Conservation (phyloP, 306 rosid genomes). For the Mucuna pruriens region DNA sequence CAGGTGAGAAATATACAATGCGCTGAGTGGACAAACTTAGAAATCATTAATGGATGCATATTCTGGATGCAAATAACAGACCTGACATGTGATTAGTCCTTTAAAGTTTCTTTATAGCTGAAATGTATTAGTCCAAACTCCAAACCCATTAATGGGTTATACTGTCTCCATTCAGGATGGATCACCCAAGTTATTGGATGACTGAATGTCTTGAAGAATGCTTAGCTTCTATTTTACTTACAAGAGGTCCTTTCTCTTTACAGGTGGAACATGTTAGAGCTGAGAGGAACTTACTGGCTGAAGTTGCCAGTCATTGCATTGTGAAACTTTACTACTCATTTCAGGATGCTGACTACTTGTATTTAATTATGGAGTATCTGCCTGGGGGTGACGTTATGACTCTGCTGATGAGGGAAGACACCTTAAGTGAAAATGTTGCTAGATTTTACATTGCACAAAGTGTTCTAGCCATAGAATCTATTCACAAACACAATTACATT, state of each 20-base stretch:
- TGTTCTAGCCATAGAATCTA: constrained; percentile 95
- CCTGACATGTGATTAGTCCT: background rate
- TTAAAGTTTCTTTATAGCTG: constrained; percentile 14
- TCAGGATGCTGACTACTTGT: constrained; percentile 91
- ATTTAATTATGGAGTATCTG: constrained; percentile 96
- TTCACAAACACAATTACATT: constrained; percentile 93
- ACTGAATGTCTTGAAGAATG: constrained; percentile 28
- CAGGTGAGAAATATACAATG: constrained; percentile 68
- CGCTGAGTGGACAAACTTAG: constrained; percentile 21
- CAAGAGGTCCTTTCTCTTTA: constrained; percentile 23
- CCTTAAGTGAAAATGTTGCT: constrained; percentile 82
- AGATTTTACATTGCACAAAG: constrained; percentile 97
- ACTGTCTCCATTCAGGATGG: constrained; percentile 28
- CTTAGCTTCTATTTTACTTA: constrained; percentile 28
- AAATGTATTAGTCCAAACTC: constrained; percentile 17
- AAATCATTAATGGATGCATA: constrained; percentile 24
- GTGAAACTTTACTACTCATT: constrained; percentile 98
- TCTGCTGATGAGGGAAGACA: constrained; percentile 94
- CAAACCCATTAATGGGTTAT: constrained; percentile 11
- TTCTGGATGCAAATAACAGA: constrained; percentile 24
- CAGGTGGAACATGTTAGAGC: constrained; percentile 99
- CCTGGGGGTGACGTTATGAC: constrained; percentile 99
- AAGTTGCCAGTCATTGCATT: constrained; percentile 98
- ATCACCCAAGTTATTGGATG: constrained; percentile 34
- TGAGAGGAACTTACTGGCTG: constrained; percentile 97